A percentile compares a stretch with the other conserved stretches of the same genome.
phyloP scores from a whole-genome alignment of 176 grass and related monocot species.

The Cenchrus americanus region DNA sequence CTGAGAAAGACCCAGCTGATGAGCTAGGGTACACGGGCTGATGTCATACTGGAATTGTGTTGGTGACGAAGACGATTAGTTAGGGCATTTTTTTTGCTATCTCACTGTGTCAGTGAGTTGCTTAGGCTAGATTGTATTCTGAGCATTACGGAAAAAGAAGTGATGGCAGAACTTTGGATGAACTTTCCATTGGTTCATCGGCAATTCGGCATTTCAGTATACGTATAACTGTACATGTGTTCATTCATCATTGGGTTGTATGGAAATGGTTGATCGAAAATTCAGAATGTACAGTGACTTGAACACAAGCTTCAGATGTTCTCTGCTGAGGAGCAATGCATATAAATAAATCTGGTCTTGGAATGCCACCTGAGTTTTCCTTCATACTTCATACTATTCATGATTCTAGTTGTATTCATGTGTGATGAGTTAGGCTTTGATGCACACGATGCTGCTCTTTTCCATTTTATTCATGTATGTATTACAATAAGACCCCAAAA shows the following conservation, averaged over 20 bases:
- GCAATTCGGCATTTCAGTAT: background rate
- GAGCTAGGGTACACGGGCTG: background rate
- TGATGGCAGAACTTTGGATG: background rate
- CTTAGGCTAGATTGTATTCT: background rate
- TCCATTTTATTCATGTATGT: too few species aligned
- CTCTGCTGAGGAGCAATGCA: conserved; percentile 2
- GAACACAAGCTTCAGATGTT: background rate
- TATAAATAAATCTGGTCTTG: background rate
- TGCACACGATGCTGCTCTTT: background rate
- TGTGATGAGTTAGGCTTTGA: background rate
- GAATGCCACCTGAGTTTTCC: background rate
- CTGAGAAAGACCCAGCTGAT: conserved; percentile 14
- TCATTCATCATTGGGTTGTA: background rate
- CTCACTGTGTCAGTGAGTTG: background rate
- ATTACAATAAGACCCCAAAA: too few species aligned
- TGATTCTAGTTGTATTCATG: background rate
- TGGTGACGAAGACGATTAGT: background rate
- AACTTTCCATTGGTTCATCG: background rate
- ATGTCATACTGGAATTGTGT: background rate
- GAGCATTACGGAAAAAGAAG: background rate
- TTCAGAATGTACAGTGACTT: conserved; percentile 12
- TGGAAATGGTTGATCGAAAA: background rate
- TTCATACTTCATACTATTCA: background rate
- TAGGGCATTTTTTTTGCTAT: background rate
- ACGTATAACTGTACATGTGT: conserved; percentile 21